A percentile compares a stretch with the other conserved stretches of the same genome.
Conservation (phyloP, 495 filamentous ascomycete genomes). For the Tetracladium setigerum region DNA sequence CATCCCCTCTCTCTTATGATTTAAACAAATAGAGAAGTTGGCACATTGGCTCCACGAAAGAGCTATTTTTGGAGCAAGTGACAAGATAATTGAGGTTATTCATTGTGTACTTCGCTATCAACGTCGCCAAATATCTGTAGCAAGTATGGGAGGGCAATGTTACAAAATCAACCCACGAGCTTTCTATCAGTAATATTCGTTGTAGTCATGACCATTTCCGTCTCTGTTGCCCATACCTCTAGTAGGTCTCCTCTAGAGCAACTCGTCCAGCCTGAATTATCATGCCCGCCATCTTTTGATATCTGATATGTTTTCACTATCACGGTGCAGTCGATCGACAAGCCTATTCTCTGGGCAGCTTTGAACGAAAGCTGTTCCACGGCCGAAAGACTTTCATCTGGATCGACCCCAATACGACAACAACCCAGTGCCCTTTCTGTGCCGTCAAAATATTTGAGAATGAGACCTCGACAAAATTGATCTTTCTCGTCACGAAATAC, state of each 20-base stretch:
- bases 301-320: not conserved
- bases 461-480: conserved; percentile 6
- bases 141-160: too few species aligned
- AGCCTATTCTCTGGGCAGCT: conserved; percentile 1
- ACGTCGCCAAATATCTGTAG: not conserved
- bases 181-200: not conserved
- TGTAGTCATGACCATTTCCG: conserved; percentile 2
- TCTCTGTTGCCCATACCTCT: conserved; percentile 2
- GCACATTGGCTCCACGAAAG: too few species aligned
- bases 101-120: conserved; percentile 1
- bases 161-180: not conserved
- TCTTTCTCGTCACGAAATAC: conserved; percentile 6
- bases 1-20: too few species aligned
- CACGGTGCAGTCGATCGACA: not conserved
- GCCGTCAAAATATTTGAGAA: conserved; percentile 4
- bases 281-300: not conserved
- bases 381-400: not conserved
- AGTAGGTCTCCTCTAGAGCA: not conserved
- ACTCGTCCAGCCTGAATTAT: conserved; percentile 1
- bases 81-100: conserved; percentile 20
- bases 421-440: conserved; percentile 5
- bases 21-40: too few species aligned
- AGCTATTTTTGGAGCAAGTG: conserved; percentile 17
- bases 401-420: too few species aligned
- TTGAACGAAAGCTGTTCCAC: not conserved